A percentile compares a stretch with the other conserved stretches of the same genome.
Conservation (phyloP, 2,329 filamentous ascomycete species). For the Laburnicola sp. region DNA sequence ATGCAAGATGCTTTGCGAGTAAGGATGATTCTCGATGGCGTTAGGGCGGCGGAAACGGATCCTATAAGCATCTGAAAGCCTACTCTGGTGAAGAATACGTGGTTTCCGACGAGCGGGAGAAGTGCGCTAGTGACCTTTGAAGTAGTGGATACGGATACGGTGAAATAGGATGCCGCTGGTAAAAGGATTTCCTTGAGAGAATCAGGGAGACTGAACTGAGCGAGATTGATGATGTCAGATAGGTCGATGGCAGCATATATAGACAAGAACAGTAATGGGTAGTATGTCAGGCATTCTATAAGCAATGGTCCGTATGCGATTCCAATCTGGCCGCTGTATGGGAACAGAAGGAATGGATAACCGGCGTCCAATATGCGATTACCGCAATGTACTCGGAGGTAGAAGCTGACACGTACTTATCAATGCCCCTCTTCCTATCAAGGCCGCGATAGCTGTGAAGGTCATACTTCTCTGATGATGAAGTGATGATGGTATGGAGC, state of each 20-base stretch:
- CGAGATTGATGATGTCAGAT: slow-evolving; percentile 64
- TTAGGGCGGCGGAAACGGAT: slow-evolving; percentile 64
- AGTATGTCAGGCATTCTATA: slow-evolving; percentile 73
- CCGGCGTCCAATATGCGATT: slow-evolving; percentile 74
- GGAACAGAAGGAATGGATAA: slow-evolving; percentile 72
- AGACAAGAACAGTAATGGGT: slow-evolving; percentile 51
- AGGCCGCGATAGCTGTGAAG: slow-evolving; percentile 69
- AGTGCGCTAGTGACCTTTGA: slow-evolving; percentile 49
- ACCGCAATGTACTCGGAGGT: slow-evolving; percentile 64
- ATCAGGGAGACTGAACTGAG: slow-evolving; percentile 57
- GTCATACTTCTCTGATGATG: slow-evolving; percentile 71
- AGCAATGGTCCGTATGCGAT: slow-evolving; percentile 72
- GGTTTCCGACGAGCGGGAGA: slow-evolving; percentile 60
- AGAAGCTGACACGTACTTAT: slow-evolving; percentile 54
- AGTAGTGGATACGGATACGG: slow-evolving; percentile 61
- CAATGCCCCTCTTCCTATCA: slow-evolving; percentile 67
- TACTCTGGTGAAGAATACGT: slow-evolving; percentile 68
- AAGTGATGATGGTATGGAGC: slow-evolving; percentile 73
- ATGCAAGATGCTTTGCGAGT: slow-evolving; percentile 72
- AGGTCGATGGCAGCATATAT: slow-evolving; percentile 51
- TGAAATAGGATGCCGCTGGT: slow-evolving; percentile 66
- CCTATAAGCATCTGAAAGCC: slow-evolving; percentile 72
- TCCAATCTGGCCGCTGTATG: slow-evolving; percentile 67
- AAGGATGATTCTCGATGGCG: slow-evolving; percentile 69
- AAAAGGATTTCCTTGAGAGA: slow-evolving; percentile 66